Percentiles rank a stretch among this genome's conserved stretches.
Conservation (phyloP, 2,329 filamentous ascomycete genomes). For the Pezicula neosporulosa region DNA sequence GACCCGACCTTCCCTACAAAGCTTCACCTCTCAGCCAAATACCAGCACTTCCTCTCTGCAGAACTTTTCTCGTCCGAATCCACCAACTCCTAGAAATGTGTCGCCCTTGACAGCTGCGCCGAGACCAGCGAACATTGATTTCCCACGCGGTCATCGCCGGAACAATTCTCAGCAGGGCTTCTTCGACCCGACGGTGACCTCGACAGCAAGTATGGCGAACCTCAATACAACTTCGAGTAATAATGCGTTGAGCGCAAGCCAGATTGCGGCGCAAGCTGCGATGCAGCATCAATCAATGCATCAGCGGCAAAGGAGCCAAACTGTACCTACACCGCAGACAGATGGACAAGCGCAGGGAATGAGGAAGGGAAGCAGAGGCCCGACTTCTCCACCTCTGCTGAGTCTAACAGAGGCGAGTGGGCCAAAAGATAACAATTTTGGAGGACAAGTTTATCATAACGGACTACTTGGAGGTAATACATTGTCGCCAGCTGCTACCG, state of each 20-base stretch:
- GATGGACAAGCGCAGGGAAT: conserved; percentile 15
- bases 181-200: conserved; percentile 63
- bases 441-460: conserved; percentile 50
- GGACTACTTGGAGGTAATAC: conserved; percentile 57
- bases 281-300: conserved; percentile 56
- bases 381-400: conserved; percentile 58
- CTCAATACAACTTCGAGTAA: conserved; percentile 21
- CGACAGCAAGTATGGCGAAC: conserved; percentile 30
- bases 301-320: conserved; percentile 68
- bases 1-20: conserved; percentile 44
- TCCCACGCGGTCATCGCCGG: conserved; percentile 46
- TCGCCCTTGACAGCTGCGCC: conserved; percentile 41
- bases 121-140: conserved; percentile 25
- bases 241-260: conserved; percentile 57
- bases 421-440: conserved; percentile 54
- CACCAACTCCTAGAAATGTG: conserved; percentile 24
- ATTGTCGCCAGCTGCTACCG: conserved; percentile 64
- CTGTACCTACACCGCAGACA: conserved; percentile 53
- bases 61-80: conserved; percentile 56
- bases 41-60: conserved; percentile 42
- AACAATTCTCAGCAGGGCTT: conserved; percentile 72
- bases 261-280: conserved; percentile 77
- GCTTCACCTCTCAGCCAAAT: conserved; percentile 44
- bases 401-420: conserved; percentile 64
- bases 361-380: conserved; percentile 33